Base-by-base conservation (phyloP, 2,329 filamentous ascomycete species). In the Beauveria australis region DNA sequence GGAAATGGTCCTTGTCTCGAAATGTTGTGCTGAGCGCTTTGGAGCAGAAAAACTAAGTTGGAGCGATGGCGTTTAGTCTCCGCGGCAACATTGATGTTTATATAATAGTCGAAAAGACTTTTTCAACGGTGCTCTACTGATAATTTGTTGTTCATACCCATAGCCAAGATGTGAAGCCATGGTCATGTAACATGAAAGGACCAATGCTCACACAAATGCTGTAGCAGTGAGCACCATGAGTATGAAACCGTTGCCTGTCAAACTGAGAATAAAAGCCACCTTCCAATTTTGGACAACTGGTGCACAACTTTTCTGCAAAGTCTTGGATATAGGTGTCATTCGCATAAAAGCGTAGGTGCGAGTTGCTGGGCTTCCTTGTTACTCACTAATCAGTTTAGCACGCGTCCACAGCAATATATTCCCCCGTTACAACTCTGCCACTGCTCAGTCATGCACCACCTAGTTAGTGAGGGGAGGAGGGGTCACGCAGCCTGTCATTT, bases 331-430 rank as follows among this genome's bases (percentile, higher is more conserved):
- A 10, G 16, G 37, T 26, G 40, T 12, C 47, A 52, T 24, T 52
- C 3, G 47, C 56, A 44, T 52, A 24, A 46, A 14, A 10, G 47
- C 16, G n/a, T 12, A 12, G 8, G 2, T 9, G 28, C 8, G n/a
- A 9, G 40, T 22, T 26, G 26, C 44, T 44, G 9, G 37, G 57
- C 47, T 53, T 59, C 48, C 46, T 53, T 19, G 10, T 19, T 53
- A 47, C 33, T 48, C 47, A 24, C 47, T 18, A 22, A n/a, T 19
- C 3, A n/a, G 37, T 37, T 37, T 37, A 37, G 33, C 33, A 37
- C 33, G 12, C 57, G 24, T 59, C 56, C 47, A 46, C 40, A 53
- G 5, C 49, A 59, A 59, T 59, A 40, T 46, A 59, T 47, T 53
- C 26, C 40, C 28, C 41, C 26, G 37, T 16, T 43, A 24, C 57